Evolutionary conservation across 495 filamentous ascomycete species (phyloP).

Genomic region (Penicillium bovifimosum): DNA sequence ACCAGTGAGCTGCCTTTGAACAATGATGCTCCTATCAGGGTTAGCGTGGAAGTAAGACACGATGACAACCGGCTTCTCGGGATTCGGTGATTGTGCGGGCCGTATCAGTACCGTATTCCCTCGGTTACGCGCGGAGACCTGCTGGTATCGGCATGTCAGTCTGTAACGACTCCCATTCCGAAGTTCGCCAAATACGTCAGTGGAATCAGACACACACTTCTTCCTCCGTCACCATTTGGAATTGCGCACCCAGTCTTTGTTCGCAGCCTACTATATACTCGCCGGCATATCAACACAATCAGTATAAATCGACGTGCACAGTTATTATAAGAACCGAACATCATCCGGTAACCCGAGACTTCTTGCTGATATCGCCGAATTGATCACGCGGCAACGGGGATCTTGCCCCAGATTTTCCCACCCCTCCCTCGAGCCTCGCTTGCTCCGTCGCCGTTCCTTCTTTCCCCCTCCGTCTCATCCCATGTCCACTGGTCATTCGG

Average conservation of each 20-base stretch:
- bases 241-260: background rate
- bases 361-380: constrained; percentile 23
- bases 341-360: constrained; percentile 32
- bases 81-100: constrained; percentile 8
- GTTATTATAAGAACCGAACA: constrained; percentile 17
- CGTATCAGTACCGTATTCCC: constrained; percentile 14
- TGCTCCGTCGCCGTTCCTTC: constrained; percentile 8
- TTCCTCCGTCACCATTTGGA: constrained; percentile 3
- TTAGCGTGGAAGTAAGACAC: background rate
- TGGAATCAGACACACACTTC: constrained; percentile 9
- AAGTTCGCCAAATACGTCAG: constrained; percentile 22
- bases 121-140: constrained; percentile 18
- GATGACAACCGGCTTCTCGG: constrained; percentile 24
- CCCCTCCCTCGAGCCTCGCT: constrained; percentile 15
- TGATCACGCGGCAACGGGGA: constrained; percentile 23
- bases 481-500: constrained; percentile 30
- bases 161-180: constrained; percentile 14
- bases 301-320: background rate
- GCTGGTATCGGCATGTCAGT: constrained; percentile 40
- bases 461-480: constrained; percentile 10
- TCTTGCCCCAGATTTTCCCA: constrained; percentile 18
- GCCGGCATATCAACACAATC: background rate
- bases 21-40: background rate
- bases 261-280: background rate
- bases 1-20: background rate